A percentile compares a stretch with the other conserved stretches of the same genome.
These are phyloP conservation scores for Phytophthora foliorum DNA, from an alignment of 352 stramenopile genomes.

Conservation along the genomic window DNA sequence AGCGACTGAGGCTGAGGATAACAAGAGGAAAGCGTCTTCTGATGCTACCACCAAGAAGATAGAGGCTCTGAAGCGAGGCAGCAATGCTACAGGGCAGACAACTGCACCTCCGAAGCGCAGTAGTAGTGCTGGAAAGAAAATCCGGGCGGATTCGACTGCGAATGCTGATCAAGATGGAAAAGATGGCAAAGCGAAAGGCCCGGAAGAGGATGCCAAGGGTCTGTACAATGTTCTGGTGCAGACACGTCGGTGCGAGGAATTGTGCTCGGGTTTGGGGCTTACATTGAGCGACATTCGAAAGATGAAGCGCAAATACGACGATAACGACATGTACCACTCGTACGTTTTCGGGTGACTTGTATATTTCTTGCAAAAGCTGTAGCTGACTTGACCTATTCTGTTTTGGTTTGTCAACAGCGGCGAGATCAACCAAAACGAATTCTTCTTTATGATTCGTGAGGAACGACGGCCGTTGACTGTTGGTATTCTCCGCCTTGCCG, in stretches of 20 bases:
- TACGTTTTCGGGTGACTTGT: slow-evolving; percentile 37
- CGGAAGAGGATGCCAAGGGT: slow-evolving; percentile 42
- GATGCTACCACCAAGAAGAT: not conserved
- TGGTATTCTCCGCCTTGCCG: slow-evolving; percentile 60
- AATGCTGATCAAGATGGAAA: not conserved
- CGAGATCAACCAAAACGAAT: slow-evolving; percentile 78
- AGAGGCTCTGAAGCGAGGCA: slow-evolving; percentile 14
- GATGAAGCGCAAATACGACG: slow-evolving; percentile 78
- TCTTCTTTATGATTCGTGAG: slow-evolving; percentile 81
- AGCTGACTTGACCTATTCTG: not conserved
- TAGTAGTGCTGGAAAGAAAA: slow-evolving; percentile 9
- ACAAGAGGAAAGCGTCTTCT: slow-evolving; percentile 8
- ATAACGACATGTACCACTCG: slow-evolving; percentile 83
- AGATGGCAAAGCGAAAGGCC: slow-evolving; percentile 10
- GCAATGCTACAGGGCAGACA: not conserved
- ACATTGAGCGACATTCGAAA: slow-evolving; percentile 65
- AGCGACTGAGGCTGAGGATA: not conserved
- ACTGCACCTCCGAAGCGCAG: slow-evolving; percentile 6
- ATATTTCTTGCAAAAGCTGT: not conserved
- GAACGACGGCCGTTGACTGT: slow-evolving; percentile 60
- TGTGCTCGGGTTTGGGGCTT: slow-evolving; percentile 60
- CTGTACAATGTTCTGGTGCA: slow-evolving; percentile 68
- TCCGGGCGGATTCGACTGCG: not conserved
- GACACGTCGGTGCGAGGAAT: slow-evolving; percentile 58
- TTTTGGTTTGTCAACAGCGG: slow-evolving; percentile 40